These are phyloP conservation scores for Jatropha multifida DNA, from an alignment of 441 rosid genomes.

Conservation along the genomic window DNA sequence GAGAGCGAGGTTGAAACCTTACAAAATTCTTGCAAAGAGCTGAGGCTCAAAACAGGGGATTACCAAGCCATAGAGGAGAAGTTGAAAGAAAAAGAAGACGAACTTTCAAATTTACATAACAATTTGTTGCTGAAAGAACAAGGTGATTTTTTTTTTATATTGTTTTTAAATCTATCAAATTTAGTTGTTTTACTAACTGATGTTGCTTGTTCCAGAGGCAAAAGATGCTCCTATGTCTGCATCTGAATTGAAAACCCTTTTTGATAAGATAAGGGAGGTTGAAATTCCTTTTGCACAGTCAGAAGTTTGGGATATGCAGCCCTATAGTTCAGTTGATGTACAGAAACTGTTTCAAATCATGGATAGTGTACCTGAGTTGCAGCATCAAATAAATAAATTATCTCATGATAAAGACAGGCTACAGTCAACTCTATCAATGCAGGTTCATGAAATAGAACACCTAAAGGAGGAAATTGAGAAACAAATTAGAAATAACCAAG, in stretches of 20 bases:
- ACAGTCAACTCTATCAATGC: conserved; percentile 46
- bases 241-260: conserved; percentile 51
- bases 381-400: conserved; percentile 51
- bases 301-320: conserved; percentile 38
- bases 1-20: conserved; percentile 53
- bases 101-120: conserved; percentile 39
- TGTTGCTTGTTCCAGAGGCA: conserved; percentile 44
- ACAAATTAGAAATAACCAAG: conserved; percentile 32
- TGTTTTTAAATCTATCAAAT: conserved; percentile 21
- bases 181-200: conserved; percentile 23
- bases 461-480: conserved; percentile 51
- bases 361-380: conserved; percentile 51
- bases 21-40: conserved; percentile 50
- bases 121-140: conserved; percentile 40
- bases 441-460: conserved; percentile 58
- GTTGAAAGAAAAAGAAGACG: conserved; percentile 60
- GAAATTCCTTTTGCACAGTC: conserved; percentile 46
- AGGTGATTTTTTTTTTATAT: conserved; percentile 30
- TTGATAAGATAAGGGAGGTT: conserved; percentile 54
- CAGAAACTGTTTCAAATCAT: conserved; percentile 60
- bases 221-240: conserved; percentile 53
- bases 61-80: conserved; percentile 46
- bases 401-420: conserved; percentile 55
- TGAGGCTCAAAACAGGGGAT: conserved; percentile 47
- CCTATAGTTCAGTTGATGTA: conserved; percentile 43